Evolutionary conservation across 257 asterid genomes (phyloP), one percentile per base, ranked within the genome.

Genomic region (Przewalskia tangutica): DNA sequence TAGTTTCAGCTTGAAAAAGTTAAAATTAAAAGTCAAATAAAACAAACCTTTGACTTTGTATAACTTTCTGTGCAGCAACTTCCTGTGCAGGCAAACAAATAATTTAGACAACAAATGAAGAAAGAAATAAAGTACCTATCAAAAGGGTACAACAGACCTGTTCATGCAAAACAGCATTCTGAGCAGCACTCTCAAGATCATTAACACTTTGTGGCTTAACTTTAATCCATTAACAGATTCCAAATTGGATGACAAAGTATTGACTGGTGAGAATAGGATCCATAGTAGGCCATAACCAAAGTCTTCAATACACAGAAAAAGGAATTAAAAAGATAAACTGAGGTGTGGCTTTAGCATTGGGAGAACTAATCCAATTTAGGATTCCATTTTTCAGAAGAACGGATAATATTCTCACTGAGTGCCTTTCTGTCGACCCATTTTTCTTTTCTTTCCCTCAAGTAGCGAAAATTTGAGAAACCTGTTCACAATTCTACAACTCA

Each of bases 1-100:
- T 80, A 67, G 44, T 13, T 38, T 82, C 50, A 65, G 56, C 50
- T 76, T 42, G 63, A 60, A 63, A 18, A 27, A 63, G 51, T 40
- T 32, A n/a, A 27, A 34, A 18, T 32, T 36, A 40, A 77, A 65
- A 80, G 55, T 71, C 76, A 53, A 80, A 81, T 56, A 85, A 48
- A 63, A 82, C 91, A 82, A 87, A 96, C 99, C 99, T 91, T 86
- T 89, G 97, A 84, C 86, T 91, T 85, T 92, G 95, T 82, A 96
- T 91, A 76, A 96, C 86, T 90, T 87, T 91, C 77, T 94, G 97
- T 46, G 98, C 88, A 70, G 97, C 93, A 70, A 93, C 64, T 89
- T 96, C 99, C 99, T 95, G 94, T 81, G 89, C 87, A 44, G 71
- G 58, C 67, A 84, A 67, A 23, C n/a, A 67, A 67, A 50, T 34